Evolutionary conservation across 805 yeast genomes (phyloP).

Genomic region (Metschnikowia henanensis): DNA sequence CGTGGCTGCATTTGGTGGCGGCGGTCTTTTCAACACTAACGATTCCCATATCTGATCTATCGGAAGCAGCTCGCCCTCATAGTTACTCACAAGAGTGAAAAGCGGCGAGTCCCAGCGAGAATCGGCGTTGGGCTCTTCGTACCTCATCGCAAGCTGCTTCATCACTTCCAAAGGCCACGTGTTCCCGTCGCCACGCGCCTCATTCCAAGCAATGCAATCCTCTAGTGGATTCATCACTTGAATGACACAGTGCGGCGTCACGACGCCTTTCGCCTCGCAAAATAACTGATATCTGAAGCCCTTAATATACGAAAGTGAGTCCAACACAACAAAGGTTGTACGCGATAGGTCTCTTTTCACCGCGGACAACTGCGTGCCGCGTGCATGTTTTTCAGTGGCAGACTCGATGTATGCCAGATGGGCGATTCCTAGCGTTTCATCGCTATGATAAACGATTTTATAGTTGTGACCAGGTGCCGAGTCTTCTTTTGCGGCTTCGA

Average conservation of each 20-base stretch:
- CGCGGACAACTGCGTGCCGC: slow-evolving; percentile 86
- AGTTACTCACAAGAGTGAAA: slow-evolving; percentile 60
- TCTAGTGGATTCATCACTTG: slow-evolving; percentile 73
- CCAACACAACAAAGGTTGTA: slow-evolving; percentile 75
- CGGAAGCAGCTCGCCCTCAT: slow-evolving; percentile 51
- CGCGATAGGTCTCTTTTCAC: slow-evolving; percentile 78
- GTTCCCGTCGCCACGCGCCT: slow-evolving; percentile 25
- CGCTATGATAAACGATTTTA: slow-evolving; percentile 69
- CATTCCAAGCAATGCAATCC: slow-evolving; percentile 64
- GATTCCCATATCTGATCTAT: slow-evolving; percentile 68
- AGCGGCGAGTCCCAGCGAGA: slow-evolving; percentile 95
- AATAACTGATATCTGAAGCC: slow-evolving; percentile 93
- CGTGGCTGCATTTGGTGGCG: slow-evolving; percentile 85
- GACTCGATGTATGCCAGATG: slow-evolving; percentile 72
- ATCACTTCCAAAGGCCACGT: slow-evolving; percentile 69
- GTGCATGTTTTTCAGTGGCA: slow-evolving; percentile 70
- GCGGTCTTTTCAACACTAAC: slow-evolving; percentile 57
- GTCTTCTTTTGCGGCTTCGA: slow-evolving; percentile 34
- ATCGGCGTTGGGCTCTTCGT: slow-evolving; percentile 88
- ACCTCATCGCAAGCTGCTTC: slow-evolving; percentile 73
- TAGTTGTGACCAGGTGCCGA: slow-evolving; percentile 53
- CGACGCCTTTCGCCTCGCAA: slow-evolving; percentile 86
- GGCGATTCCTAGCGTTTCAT: slow-evolving; percentile 71
- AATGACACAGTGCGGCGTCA: slow-evolving; percentile 80
- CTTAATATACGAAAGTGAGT: slow-evolving; percentile 85